Evolutionary conservation across 805 yeast genomes (phyloP).

Genomic region (Kregervanrija fluxuum): DNA sequence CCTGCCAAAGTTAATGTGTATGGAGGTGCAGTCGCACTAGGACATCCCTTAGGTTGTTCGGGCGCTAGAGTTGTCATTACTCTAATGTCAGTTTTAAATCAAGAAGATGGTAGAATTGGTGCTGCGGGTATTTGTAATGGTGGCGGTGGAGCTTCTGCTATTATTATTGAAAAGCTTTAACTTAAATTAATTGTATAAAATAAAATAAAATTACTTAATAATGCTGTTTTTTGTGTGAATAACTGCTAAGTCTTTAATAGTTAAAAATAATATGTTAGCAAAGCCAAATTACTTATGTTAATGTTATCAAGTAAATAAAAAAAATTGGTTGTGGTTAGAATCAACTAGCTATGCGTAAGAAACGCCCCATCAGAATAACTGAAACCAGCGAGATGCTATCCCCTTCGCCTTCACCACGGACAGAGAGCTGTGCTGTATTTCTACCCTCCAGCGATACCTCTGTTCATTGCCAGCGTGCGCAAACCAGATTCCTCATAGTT

Average conservation of each 20-base stretch:
- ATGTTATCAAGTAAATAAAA: neutral
- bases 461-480: slow-evolving; percentile 25
- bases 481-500: slow-evolving; percentile 28
- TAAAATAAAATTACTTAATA: neutral
- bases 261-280: neutral
- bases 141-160: slow-evolving; percentile 98
- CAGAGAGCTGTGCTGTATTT: slow-evolving; percentile 36
- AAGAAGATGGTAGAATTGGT: slow-evolving; percentile 85
- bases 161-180: slow-evolving; percentile 69
- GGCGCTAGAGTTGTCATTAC: slow-evolving; percentile 94
- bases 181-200: neutral
- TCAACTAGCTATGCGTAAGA: slow-evolving; percentile 14
- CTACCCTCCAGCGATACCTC: slow-evolving; percentile 36
- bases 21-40: slow-evolving; percentile 95
- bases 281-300: neutral
- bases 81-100: slow-evolving; percentile 66
- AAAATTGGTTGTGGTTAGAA: slow-evolving; percentile 15
- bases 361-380: slow-evolving; percentile 15
- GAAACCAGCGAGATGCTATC: slow-evolving; percentile 32
- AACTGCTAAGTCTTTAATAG: no score
- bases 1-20: slow-evolving; percentile 70
- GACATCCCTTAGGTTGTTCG: slow-evolving; percentile 94
- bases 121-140: slow-evolving; percentile 98
- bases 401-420: slow-evolving; percentile 36
- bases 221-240: neutral